phyloP scores from a whole-genome alignment of 371 early-diverging fungal species.

The Mucor circinelloides region DNA sequence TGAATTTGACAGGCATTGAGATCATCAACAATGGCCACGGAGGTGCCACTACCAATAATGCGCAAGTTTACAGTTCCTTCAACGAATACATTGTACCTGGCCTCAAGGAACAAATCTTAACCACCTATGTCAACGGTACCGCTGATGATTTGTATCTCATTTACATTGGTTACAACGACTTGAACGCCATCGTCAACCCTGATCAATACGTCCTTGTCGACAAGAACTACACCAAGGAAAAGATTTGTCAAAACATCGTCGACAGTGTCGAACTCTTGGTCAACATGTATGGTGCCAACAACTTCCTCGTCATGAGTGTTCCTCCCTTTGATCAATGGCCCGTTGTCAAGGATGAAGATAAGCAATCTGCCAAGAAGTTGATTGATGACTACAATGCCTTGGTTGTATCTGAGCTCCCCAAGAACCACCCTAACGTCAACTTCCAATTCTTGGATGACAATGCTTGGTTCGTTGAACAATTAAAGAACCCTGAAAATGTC shows the following conservation, averaged over 20 bases:
- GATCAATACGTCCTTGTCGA: conserved; percentile 21
- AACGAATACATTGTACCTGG: conserved; percentile 24
- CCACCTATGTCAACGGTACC: conserved; percentile 12
- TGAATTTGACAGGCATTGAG: not conserved
- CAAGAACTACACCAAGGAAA: conserved; percentile 13
- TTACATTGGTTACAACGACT: conserved; percentile 32
- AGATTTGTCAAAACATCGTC: conserved; percentile 13
- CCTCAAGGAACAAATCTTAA: conserved; percentile 18
- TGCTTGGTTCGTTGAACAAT: conserved; percentile 3
- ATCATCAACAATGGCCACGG: conserved; percentile 54
- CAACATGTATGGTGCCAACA: conserved; percentile 19
- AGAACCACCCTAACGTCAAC: conserved; percentile 11
- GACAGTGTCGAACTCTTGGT: conserved; percentile 9
- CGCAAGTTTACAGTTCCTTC: conserved; percentile 14
- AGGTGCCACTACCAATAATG: conserved; percentile 59
- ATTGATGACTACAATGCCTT: conserved; percentile 6
- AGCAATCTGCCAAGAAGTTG: not conserved
- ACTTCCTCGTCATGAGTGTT: conserved; percentile 16
- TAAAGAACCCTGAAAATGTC: conserved; percentile 16
- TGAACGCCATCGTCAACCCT: conserved; percentile 29
- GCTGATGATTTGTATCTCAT: conserved; percentile 23
- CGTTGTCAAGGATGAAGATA: not conserved
- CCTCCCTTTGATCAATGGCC: conserved; percentile 23
- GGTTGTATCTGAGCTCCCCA: conserved; percentile 12
- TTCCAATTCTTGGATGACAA: conserved; percentile 15